Evolutionary conservation across 1,139 yeast species (phyloP).

Genomic region (Candida sp.): DNA sequence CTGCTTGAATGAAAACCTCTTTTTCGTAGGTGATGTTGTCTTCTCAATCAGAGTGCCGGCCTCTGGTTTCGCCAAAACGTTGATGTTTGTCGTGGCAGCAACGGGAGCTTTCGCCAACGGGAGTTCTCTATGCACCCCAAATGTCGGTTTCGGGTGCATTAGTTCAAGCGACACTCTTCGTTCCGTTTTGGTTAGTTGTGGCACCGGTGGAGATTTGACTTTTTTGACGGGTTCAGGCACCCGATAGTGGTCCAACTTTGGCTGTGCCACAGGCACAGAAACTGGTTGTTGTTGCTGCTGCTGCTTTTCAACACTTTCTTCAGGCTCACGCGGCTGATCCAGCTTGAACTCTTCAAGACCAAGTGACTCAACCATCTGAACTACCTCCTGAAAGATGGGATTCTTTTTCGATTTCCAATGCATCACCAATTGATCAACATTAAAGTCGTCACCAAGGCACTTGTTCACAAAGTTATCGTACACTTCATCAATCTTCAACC

Average conservation of each 20-base stretch:
- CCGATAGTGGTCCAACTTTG: background rate
- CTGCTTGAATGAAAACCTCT: background rate
- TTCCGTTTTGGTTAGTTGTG: conserved; percentile 25
- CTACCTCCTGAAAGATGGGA: conserved; percentile 23
- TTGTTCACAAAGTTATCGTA: conserved; percentile 18
- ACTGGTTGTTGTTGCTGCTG: background rate
- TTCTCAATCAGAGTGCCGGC: conserved; percentile 6
- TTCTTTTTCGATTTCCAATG: conserved; percentile 21
- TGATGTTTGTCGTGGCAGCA: conserved; percentile 34
- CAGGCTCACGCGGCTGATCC: conserved; percentile 6
- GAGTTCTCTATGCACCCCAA: conserved; percentile 14
- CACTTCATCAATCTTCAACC: conserved; percentile 26
- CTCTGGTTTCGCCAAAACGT: conserved; percentile 37
- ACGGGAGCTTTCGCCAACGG: conserved; percentile 39
- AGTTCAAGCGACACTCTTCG: conserved; percentile 37
- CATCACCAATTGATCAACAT: conserved; percentile 8
- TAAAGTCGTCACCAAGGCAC: conserved; percentile 10
- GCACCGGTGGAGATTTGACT: conserved; percentile 18
- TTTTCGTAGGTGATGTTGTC: background rate
- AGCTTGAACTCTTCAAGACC: conserved; percentile 18
- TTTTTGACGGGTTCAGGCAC: background rate
- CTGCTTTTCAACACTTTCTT: background rate
- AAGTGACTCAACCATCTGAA: conserved; percentile 19
- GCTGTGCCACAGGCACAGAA: background rate
- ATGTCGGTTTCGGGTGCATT: conserved; percentile 23